Evolutionary conservation across 805 yeast species (phyloP), one percentile per base, ranked within the genome.

Genomic region (Citeromyces matritensis): DNA sequence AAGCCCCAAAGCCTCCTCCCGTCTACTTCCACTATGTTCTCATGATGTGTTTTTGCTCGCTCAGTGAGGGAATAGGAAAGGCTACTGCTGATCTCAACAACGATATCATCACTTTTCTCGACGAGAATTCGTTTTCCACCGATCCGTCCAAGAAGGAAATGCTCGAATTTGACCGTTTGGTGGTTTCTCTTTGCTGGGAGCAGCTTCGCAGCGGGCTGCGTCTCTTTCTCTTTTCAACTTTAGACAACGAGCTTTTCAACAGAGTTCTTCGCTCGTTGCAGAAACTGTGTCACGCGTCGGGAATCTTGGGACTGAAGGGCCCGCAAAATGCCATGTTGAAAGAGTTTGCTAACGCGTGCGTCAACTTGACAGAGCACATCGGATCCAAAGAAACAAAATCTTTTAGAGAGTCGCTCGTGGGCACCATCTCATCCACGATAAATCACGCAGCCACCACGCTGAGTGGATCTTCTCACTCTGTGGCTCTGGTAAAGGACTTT

Each of bases 221-320:
- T 7, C 57, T 61, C 3, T 74, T 70, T 32, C 46, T 88, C 6
- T 73, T 73, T 41, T 69, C 85, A 0, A 59, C 79, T 4, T 51
- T 82, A 44, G 94, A 84, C 42, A 60, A 65, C 33, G 88, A 80
- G 11, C 45, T 73, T 13, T 86, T 81, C 48, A 79, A 79, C 35
- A 53, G 59, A 7, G 44, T 77, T 3, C 70, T 85, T 3, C 58
- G 94, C 26, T 67, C 93, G 0, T 60, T 82, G 6, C 96, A 88
- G 48, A 75, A 77, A 39, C 60, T 82, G 30, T 72, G 94, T 5
- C 95, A 84, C 47, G 72, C 86, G 0, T 66, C 86, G 0, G 96
- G 96, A 0, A 55, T 83, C 10, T 50, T 85, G n/a, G 74, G 72
- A 0, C 46, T 79, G 9, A 44, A 49, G 1, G 57, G 55, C 0